Conservation (phyloP, 2,329 filamentous ascomycete species). For the Metarhizium album region DNA sequence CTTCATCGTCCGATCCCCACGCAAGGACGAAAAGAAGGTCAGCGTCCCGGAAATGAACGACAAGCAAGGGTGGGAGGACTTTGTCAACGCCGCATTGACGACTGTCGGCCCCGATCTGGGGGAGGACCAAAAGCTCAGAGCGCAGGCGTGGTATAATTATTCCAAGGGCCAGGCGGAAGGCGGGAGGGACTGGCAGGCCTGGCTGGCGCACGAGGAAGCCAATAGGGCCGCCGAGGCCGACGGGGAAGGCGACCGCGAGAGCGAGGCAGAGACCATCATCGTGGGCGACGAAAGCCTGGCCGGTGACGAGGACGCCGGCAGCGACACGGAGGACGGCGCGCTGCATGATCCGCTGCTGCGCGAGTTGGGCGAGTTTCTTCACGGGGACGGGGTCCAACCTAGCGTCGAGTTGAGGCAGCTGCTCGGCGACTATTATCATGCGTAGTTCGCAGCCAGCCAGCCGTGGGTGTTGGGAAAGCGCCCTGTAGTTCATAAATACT, state of each 20-base stretch:
- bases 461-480: background rate
- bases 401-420: background rate
- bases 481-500: background rate
- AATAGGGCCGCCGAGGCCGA: background rate
- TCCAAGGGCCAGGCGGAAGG: constrained; percentile 7
- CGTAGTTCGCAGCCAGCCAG: background rate
- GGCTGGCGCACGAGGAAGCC: constrained; percentile 11
- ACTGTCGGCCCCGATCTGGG: constrained; percentile 12
- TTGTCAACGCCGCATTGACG: constrained; percentile 15
- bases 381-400: background rate
- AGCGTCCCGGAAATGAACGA: constrained; percentile 11
- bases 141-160: constrained; percentile 14
- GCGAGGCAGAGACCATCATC: constrained; percentile 6
- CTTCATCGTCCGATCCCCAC: constrained; percentile 15
- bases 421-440: background rate
- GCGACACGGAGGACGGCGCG: background rate
- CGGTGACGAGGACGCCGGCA: constrained; percentile 5
- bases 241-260: constrained; percentile 4
- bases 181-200: constrained; percentile 14
- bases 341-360: background rate
- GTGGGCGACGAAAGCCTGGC: constrained; percentile 6
- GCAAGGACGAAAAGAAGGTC: constrained; percentile 1
- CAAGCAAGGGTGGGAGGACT: constrained; percentile 15
- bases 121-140: constrained; percentile 15
- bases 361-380: constrained; percentile 1